A percentile compares a stretch with the other conserved stretches of the same genome.
phyloP scores from a whole-genome alignment of 306 rosid genomes.

The Nissolia schottii region DNA sequence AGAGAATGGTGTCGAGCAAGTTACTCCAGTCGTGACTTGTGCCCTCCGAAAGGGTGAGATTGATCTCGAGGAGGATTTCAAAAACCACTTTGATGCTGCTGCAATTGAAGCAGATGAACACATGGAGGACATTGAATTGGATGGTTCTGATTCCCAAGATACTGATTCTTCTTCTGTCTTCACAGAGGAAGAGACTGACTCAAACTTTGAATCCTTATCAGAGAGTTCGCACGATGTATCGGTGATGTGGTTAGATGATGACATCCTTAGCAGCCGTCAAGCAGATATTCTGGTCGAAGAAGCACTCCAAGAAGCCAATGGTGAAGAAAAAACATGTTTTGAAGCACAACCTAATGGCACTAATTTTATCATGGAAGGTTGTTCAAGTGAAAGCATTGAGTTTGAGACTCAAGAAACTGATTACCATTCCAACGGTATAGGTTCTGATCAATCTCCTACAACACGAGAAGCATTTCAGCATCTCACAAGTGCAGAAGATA shows the following conservation, averaged over 20 bases:
- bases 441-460: slow-evolving; percentile 34
- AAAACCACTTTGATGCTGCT: background rate
- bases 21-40: slow-evolving; percentile 15
- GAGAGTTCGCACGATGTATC: slow-evolving; percentile 23
- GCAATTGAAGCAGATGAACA: slow-evolving; percentile 33
- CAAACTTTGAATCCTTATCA: slow-evolving; percentile 18
- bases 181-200: slow-evolving; percentile 19
- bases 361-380: slow-evolving; percentile 18
- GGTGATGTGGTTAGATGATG: slow-evolving; percentile 20
- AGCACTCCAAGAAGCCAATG: background rate
- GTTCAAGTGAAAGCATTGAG: slow-evolving; percentile 3
- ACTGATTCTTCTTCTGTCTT: slow-evolving; percentile 28
- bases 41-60: slow-evolving; percentile 30
- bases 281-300: slow-evolving; percentile 12
- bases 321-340: slow-evolving; percentile 18
- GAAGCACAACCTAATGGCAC: slow-evolving; percentile 25
- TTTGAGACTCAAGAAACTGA: slow-evolving; percentile 28
- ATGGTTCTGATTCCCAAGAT: slow-evolving; percentile 26
- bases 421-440: slow-evolving; percentile 9
- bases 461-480: slow-evolving; percentile 32
- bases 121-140: slow-evolving; percentile 23
- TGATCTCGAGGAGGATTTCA: slow-evolving; percentile 29
- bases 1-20: slow-evolving; percentile 4
- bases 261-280: slow-evolving; percentile 20
- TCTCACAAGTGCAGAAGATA: slow-evolving; percentile 21